phyloP scores from a whole-genome alignment of 176 grass and related monocot species.

The Cocos nucifera region DNA sequence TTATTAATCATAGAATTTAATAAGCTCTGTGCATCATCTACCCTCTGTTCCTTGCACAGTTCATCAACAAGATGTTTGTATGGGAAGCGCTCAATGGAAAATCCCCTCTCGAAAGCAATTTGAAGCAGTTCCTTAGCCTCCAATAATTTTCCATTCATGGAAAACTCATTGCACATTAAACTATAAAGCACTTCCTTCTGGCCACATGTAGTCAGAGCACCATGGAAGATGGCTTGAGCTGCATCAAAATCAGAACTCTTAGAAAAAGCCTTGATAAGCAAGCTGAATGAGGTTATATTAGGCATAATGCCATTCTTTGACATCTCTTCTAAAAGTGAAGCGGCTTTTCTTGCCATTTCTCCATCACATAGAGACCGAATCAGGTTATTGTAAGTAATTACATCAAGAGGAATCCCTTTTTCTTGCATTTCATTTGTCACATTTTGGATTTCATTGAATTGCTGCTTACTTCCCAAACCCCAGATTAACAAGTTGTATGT shows the following conservation, averaged over 20 bases:
- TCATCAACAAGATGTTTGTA: constrained; percentile 60
- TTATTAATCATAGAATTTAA: constrained; percentile 61
- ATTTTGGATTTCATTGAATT: constrained; percentile 66
- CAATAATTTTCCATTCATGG: constrained; percentile 44
- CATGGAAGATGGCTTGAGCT: constrained; percentile 58
- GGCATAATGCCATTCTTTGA: constrained; percentile 67
- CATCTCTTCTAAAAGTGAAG: constrained; percentile 86
- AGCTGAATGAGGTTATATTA: constrained; percentile 65
- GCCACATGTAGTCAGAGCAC: constrained; percentile 65
- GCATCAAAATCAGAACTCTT: constrained; percentile 49
- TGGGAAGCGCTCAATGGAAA: constrained; percentile 68
- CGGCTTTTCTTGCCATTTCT: constrained; percentile 47
- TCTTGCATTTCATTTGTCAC: constrained; percentile 80
- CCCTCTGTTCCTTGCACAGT: constrained; percentile 52
- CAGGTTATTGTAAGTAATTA: constrained; percentile 77
- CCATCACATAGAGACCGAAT: constrained; percentile 57
- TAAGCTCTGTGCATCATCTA: constrained; percentile 41
- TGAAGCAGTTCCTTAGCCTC: constrained; percentile 61
- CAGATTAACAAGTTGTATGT: constrained; percentile 88
- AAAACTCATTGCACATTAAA: constrained; percentile 67
- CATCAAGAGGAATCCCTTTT: constrained; percentile 52
- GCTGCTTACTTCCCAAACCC: constrained; percentile 59
- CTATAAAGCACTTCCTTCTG: constrained; percentile 70
- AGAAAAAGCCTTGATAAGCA: constrained; percentile 78
- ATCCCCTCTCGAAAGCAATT: constrained; percentile 49